Percentiles rank a stretch among this genome's conserved stretches.
These are phyloP conservation scores for Globisporangium uncinulatum DNA, from an alignment of 352 stramenopile genomes.

Conservation along the genomic window DNA sequence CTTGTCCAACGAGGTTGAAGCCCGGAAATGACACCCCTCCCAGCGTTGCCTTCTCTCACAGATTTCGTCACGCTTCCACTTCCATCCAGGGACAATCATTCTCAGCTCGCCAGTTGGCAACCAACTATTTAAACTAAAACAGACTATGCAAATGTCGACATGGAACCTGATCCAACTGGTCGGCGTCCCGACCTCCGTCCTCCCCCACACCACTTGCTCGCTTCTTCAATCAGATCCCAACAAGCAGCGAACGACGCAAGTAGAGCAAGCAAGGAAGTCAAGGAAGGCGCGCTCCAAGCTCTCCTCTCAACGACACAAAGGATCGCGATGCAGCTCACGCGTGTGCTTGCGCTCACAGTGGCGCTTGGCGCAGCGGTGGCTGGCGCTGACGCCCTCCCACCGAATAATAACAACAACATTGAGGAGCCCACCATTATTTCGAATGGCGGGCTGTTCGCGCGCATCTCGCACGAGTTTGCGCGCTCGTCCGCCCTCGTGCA, in stretches of 20 bases:
- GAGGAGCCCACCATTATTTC: neutral
- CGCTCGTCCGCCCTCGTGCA: constrained; percentile 10
- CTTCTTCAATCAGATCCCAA: constrained; percentile 18
- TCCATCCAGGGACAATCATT: neutral
- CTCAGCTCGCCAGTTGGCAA: neutral
- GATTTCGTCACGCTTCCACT: neutral
- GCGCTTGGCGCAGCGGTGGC: neutral
- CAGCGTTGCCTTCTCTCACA: neutral
- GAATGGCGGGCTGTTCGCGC: constrained; percentile 7
- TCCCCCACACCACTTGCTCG: neutral
- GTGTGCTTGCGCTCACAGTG: constrained; percentile 47
- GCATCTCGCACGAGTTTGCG: constrained; percentile 7
- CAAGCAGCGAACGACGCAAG: neutral
- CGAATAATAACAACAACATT: neutral
- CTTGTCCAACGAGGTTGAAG: constrained; percentile 9
- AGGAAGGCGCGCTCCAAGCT: constrained; percentile 10
- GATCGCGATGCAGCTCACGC: constrained; percentile 69
- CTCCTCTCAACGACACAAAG: no score
- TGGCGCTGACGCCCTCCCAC: neutral
- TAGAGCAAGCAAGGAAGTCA: constrained; percentile 19
- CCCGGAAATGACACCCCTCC: constrained; percentile 4
- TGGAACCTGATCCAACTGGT: neutral
- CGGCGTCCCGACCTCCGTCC: neutral
- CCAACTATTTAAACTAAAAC: neutral
- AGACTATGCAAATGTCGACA: neutral